These are phyloP conservation scores for Spencermartinsiella ligniputridi DNA, from an alignment of 1,139 yeast species.

Conservation along the genomic window DNA sequence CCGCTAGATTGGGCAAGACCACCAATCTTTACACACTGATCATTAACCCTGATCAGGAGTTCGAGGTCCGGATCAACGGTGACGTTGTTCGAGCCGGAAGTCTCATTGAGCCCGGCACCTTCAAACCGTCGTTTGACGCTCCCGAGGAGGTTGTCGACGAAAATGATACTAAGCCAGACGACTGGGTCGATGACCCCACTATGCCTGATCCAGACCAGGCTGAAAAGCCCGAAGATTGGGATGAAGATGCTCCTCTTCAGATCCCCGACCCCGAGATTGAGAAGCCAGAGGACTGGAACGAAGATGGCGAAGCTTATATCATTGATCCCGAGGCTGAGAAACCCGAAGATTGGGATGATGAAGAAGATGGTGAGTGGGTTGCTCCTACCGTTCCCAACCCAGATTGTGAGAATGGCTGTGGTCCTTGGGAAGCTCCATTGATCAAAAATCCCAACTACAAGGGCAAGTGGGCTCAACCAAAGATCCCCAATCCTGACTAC, in stretches of 20 bases:
- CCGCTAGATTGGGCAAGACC: slow-evolving; percentile 52
- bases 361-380: slow-evolving; percentile 79
- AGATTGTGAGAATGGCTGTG: slow-evolving; percentile 72
- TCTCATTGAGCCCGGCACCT: slow-evolving; percentile 47
- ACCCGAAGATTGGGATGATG: slow-evolving; percentile 83
- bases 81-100: slow-evolving; percentile 66
- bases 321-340: slow-evolving; percentile 59
- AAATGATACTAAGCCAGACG: slow-evolving; percentile 61
- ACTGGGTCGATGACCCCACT: slow-evolving; percentile 68
- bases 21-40: slow-evolving; percentile 72
- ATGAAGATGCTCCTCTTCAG: slow-evolving; percentile 54
- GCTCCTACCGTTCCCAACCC: slow-evolving; percentile 72
- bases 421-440: slow-evolving; percentile 62
- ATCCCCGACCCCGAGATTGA: slow-evolving; percentile 62
- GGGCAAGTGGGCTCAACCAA: slow-evolving; percentile 76
- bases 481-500: slow-evolving; percentile 67
- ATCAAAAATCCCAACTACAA: slow-evolving; percentile 64
- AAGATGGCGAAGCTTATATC: slow-evolving; percentile 51
- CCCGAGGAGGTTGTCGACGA: slow-evolving; percentile 59
- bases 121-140: slow-evolving; percentile 62
- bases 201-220: slow-evolving; percentile 65
- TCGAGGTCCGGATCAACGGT: slow-evolving; percentile 81
- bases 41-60: slow-evolving; percentile 57
- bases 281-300: slow-evolving; percentile 81
- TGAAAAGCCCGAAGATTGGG: slow-evolving; percentile 78